Evolutionary conservation across 805 yeast species (phyloP), one percentile per base, ranked within the genome.

Genomic region (Grigorovia humatica): DNA sequence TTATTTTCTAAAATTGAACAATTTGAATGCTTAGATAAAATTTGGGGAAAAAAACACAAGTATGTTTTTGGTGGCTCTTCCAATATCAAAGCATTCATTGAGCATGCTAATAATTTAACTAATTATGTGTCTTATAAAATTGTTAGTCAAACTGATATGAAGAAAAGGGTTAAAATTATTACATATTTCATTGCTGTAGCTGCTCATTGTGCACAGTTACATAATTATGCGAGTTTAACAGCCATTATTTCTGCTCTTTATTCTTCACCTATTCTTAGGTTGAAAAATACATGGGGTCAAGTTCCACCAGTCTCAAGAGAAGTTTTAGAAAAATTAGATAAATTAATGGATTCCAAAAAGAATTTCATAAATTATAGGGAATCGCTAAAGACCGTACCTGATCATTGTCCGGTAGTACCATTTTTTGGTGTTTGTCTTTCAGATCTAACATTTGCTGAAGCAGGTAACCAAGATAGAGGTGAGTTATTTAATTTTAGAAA

Each of bases 391-490:
- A 77, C 81, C 51, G 78, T 87, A 5, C 41, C 48, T 47, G 70
- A 73, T 18, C 76, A 78, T 49, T 85, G 82, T 50, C 89, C 97
- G 7, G 86, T 95, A 63, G 81, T 91, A 44, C 99, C 99, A 43
- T 91, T 91, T 64, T 80, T 91, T 59, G 99, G 98, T 19, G 91
- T 91, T 46, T 88, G 80, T 64, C 70, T 91, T 52, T 84, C 95
- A 47, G 98, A 91, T 66, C 73, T 91, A 61, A 86, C 96, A 15
- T 91, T 91, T 63, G 81, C 88, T 2, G 83, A 79, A 29, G 95
- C 86, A 59, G 97, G 97, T 46, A 91, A 89, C 61, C 79, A 95
- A 0, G 96, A 90, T 63, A 74, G 29, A 68, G 56, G 69, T 86
- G 51, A 79, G 83, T 71, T 86, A 62, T 74, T 89, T 52, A 91